Evolutionary conservation across 345 rosid genomes (phyloP).

Genomic region (Geranium brycei): DNA sequence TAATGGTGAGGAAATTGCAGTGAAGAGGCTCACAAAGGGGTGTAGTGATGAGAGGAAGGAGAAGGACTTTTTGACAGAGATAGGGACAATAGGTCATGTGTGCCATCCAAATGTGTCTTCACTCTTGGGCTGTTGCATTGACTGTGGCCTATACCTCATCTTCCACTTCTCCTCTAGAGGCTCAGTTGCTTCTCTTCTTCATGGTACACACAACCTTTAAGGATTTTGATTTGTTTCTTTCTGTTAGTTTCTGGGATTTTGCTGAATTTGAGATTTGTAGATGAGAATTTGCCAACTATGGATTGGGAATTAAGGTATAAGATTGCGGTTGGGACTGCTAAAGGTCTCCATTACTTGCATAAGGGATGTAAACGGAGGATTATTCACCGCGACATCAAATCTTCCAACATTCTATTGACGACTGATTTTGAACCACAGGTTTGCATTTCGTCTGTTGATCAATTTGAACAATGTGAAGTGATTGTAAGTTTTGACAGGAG

Average conservation of each 20-base stretch:
- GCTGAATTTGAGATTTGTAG: slow-evolving; percentile 17
- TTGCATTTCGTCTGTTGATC: not conserved
- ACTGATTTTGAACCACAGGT: slow-evolving; percentile 71
- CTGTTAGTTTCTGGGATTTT: not conserved
- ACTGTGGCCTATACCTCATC: slow-evolving; percentile 79
- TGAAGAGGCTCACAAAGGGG: slow-evolving; percentile 66
- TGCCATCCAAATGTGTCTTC: slow-evolving; percentile 67
- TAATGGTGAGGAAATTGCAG: slow-evolving; percentile 60
- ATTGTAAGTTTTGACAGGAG: not conserved
- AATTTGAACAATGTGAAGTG: not conserved
- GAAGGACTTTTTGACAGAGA: slow-evolving; percentile 82
- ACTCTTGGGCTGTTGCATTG: slow-evolving; percentile 77
- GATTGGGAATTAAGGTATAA: slow-evolving; percentile 74
- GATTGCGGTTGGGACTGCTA: slow-evolving; percentile 71
- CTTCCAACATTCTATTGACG: slow-evolving; percentile 72
- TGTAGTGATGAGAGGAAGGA: slow-evolving; percentile 74
- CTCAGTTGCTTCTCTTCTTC: slow-evolving; percentile 84
- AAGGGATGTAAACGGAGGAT: slow-evolving; percentile 87
- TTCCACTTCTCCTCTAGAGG: slow-evolving; percentile 78
- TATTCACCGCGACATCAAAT: slow-evolving; percentile 90
- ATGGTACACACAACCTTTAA: slow-evolving; percentile 31
- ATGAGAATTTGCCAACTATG: slow-evolving; percentile 30
- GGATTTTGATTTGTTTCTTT: no score
- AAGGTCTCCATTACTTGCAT: slow-evolving; percentile 79
- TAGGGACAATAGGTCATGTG: slow-evolving; percentile 89